Percentiles rank a stretch among this genome's conserved stretches.
These are phyloP conservation scores for Populus tremula DNA, from an alignment of 345 rosid genomes.

Conservation along the genomic window DNA sequence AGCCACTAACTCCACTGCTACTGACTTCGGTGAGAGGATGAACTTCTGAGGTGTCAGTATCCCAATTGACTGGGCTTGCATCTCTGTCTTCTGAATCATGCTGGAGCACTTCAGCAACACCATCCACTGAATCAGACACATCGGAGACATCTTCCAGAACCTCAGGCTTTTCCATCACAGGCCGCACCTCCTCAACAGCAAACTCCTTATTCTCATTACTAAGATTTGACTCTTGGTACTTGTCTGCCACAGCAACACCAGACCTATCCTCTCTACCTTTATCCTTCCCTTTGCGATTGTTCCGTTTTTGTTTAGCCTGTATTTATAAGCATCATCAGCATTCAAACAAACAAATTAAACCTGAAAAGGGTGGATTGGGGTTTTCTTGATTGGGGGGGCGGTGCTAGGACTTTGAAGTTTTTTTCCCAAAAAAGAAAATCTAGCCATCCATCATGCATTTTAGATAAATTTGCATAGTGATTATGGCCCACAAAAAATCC, in stretches of 20 bases:
- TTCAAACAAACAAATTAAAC: background rate
- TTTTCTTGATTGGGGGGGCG: background rate
- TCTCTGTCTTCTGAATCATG: conserved; percentile 86
- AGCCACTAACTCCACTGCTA: conserved; percentile 49
- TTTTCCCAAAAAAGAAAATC: background rate
- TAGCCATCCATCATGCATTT: background rate
- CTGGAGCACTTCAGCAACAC: conserved; percentile 57
- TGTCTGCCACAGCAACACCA: conserved; percentile 31
- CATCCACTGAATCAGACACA: conserved; percentile 72
- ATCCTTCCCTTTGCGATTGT: conserved; percentile 76
- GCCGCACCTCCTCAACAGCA: conserved; percentile 40
- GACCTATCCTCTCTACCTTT: conserved; percentile 71
- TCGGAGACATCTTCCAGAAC: conserved; percentile 71
- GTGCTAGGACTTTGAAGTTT: background rate
- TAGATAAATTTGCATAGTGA: background rate
- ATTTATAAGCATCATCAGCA: conserved; percentile 3
- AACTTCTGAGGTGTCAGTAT: conserved; percentile 73
- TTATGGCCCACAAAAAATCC: background rate
- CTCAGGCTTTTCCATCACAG: conserved; percentile 60
- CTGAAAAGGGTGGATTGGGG: background rate
- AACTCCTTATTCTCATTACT: conserved; percentile 47
- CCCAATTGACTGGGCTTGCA: conserved; percentile 74
- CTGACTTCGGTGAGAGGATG: conserved; percentile 55
- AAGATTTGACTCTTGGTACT: conserved; percentile 40
- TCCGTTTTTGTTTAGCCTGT: conserved; percentile 85